Percentiles rank a stretch among this genome's conserved stretches.
These are phyloP conservation scores for Daucus carota DNA, from an alignment of 129 eudicot species.

Conservation along the genomic window DNA sequence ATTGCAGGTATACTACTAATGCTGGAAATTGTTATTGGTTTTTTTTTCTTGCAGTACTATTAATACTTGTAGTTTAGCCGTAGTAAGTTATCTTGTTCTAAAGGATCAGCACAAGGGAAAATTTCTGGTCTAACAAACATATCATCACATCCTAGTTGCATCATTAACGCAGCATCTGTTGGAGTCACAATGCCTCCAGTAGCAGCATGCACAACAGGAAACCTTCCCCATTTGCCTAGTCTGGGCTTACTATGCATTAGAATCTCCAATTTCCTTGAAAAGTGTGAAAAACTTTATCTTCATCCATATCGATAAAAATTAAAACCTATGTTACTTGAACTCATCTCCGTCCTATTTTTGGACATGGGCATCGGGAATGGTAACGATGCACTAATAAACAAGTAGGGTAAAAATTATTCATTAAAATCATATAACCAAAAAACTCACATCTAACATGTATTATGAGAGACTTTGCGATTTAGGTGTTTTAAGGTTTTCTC, in stretches of 20 bases:
- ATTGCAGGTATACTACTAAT: constrained; percentile 61
- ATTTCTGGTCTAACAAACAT: constrained; percentile 60
- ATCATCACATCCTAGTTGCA: constrained; percentile 53
- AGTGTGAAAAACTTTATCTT: constrained; percentile 60
- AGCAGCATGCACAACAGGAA: constrained; percentile 81
- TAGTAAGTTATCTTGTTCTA: not conserved
- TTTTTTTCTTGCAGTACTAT: not conserved
- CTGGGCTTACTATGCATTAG: constrained; percentile 72
- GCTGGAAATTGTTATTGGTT: not conserved
- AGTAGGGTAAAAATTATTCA: not conserved
- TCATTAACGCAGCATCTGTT: not conserved
- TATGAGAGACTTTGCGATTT: too few relatives aligned
- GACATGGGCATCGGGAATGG: not conserved
- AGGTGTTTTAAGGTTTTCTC: not conserved
- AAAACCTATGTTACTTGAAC: not conserved
- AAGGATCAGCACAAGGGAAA: constrained; percentile 46
- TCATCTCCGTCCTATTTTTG: not conserved
- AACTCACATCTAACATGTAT: not conserved
- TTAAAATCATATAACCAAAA: not conserved
- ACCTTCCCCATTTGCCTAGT: constrained; percentile 69
- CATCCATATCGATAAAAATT: constrained; percentile 53
- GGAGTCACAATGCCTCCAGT: constrained; percentile 63
- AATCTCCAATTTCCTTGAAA: constrained; percentile 47
- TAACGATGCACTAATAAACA: not conserved
- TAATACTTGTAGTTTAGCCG: not conserved